Conservation (phyloP, 2,329 filamentous ascomycete genomes). For the Ophiostoma ips region DNA sequence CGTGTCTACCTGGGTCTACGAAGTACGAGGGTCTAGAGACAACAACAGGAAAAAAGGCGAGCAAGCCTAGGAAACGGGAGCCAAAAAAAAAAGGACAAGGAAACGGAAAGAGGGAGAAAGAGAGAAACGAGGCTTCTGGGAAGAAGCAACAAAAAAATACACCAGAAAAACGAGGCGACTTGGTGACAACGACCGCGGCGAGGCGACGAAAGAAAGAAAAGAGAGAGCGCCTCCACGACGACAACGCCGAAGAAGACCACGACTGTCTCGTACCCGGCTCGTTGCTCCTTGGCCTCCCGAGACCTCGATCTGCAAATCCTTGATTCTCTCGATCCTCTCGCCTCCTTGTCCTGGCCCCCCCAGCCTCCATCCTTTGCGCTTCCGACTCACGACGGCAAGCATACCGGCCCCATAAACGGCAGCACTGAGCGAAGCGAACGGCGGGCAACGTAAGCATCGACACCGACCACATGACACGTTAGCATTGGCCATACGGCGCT, state of each 20-base stretch:
- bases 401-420: no score
- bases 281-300: no score
- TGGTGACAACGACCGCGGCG: background rate
- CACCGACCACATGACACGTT: background rate
- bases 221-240: no score
- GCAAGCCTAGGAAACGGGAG: background rate
- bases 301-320: no score
- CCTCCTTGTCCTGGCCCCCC: no score
- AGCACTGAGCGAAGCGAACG: no score
- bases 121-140: background rate
- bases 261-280: background rate
- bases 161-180: background rate
- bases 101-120: background rate
- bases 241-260: background rate
- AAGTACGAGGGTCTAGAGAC: no score
- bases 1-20: background rate
- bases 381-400: no score
- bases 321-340: no score
- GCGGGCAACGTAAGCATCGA: background rate
- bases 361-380: no score
- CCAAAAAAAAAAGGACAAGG: background rate
- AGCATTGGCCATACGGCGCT: background rate
- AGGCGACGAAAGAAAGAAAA: background rate
- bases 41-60: background rate
- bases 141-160: background rate